Evolutionary conservation across 2,329 filamentous ascomycete genomes (phyloP), one percentile per base, ranked within the genome.

Genomic region (Epichloe festucae): DNA sequence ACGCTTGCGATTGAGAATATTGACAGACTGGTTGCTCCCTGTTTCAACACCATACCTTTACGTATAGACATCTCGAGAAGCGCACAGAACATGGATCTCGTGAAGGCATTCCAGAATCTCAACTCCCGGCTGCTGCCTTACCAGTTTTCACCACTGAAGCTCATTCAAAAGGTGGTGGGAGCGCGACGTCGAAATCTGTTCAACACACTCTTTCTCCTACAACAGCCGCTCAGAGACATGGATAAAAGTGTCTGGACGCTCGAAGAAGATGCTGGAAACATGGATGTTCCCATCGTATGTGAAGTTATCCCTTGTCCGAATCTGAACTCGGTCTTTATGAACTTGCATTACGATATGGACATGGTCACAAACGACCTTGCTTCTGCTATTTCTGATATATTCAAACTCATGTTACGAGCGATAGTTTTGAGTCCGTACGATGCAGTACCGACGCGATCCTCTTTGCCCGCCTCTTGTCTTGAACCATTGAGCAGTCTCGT

Each of bases 21-120:
- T 11, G 82, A 90, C 39, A 72, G 75, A 4, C 76, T 95, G 5
- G 78, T 94, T n/a, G 89, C 87, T 0, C 90, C 90, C 0, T 95
- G 89, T 63, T 95, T 96, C 73, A 96, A 95, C 62, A 95, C 90
- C 0, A 68, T 95, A 12, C 89, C 90, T 0, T 62, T 89, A 2
- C 78, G 88, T 27, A 68, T 81, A 15, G 67, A 79, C 35, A 54
- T 86, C 10, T 67, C 73, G 1, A 62, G 62, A 3, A 63, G 63
- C 2, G 69, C 65, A 1, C 75, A 73, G 15, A 81, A 82, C 52
- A 59, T 73, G 0, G 75, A 82, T 5, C 62, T 89, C 11, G 67
- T 85, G 27, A 77, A 76, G 52, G 63, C 69, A 2, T 72, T 88
- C 2, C 84, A 89, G 49, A 65, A 67, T 0, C 63, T 79, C 27